These are phyloP conservation scores for Mycena galericulata DNA, from an alignment of 768 basidiomycete species.

Conservation along the genomic window DNA sequence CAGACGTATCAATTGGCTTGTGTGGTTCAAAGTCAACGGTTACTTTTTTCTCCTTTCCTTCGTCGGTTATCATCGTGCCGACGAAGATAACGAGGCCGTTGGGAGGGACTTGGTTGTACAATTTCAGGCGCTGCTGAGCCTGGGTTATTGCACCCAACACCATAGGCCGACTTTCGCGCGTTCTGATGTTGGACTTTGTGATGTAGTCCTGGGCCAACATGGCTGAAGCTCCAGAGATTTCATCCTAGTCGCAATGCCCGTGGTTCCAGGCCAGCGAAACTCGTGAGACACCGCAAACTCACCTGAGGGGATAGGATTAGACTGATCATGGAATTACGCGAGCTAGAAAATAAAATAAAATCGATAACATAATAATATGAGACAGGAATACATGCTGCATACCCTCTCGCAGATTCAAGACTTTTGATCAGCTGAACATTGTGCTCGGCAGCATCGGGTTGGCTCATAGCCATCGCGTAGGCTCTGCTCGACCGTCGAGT, in stretches of 20 bases:
- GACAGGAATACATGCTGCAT: slow-evolving; percentile 34
- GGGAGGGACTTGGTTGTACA: slow-evolving; percentile 96
- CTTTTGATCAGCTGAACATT: slow-evolving; percentile 99
- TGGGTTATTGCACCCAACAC: slow-evolving; percentile 98
- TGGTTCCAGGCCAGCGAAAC: background rate
- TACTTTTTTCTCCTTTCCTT: slow-evolving; percentile 99
- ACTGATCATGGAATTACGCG: slow-evolving; percentile 99
- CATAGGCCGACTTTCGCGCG: slow-evolving; percentile 96
- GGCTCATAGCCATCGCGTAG: slow-evolving; percentile 68
- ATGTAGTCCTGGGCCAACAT: slow-evolving; percentile 99
- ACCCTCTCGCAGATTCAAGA: slow-evolving; percentile 94
- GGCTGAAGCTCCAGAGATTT: slow-evolving; percentile 92
- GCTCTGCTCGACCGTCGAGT: slow-evolving; percentile 1
- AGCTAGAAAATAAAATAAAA: slow-evolving; percentile 56
- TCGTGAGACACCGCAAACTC: slow-evolving; percentile 38
- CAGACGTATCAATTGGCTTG: slow-evolving; percentile 98
- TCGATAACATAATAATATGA: slow-evolving; percentile 30
- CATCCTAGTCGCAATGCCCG: slow-evolving; percentile 65
- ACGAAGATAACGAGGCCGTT: slow-evolving; percentile 98
- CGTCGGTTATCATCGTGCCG: slow-evolving; percentile 96
- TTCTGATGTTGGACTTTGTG: slow-evolving; percentile 99
- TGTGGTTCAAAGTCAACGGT: slow-evolving; percentile 99
- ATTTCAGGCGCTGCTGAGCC: slow-evolving; percentile 96
- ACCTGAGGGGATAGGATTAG: slow-evolving; percentile 96
- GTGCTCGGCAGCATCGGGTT: slow-evolving; percentile 85